phyloP scores from a whole-genome alignment of 2,329 filamentous ascomycete genomes.

The Beauveria scarabaeidicola region DNA sequence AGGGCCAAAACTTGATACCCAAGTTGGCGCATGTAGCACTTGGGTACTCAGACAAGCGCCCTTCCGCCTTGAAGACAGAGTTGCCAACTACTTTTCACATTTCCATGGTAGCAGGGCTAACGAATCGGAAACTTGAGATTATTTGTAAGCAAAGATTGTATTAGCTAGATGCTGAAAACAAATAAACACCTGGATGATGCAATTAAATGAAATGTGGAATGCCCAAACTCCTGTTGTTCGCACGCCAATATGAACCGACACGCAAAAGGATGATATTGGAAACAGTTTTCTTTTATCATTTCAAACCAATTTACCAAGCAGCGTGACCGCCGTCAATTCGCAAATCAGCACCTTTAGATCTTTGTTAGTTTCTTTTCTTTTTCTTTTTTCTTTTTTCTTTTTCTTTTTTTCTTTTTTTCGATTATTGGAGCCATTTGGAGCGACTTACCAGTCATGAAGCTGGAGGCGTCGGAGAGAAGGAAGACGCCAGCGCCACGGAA shows the following conservation, averaged over 20 bases:
- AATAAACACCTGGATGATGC: neutral
- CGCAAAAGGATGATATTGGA: neutral
- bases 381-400: too few species aligned
- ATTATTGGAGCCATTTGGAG: neutral
- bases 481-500: constrained; percentile 66
- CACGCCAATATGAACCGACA: neutral
- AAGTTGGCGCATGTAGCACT: too few species aligned
- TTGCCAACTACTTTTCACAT: too few species aligned
- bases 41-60: too few species aligned
- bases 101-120: too few species aligned
- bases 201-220: neutral
- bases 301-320: constrained; percentile 38
- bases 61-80: too few species aligned
- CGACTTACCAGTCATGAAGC: constrained; percentile 60
- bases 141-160: neutral
- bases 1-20: too few species aligned
- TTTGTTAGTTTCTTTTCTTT: neutral
- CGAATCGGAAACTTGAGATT: too few species aligned
- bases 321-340: constrained; percentile 64
- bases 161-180: neutral
- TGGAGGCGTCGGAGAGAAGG: constrained; percentile 60
- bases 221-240: neutral
- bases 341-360: constrained; percentile 40
- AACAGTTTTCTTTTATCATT: neutral
- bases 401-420: too few species aligned